A percentile compares a stretch with the other conserved stretches of the same genome.
Conservation (phyloP, 2,329 filamentous ascomycete species). For the Madurella mycetomatis region DNA sequence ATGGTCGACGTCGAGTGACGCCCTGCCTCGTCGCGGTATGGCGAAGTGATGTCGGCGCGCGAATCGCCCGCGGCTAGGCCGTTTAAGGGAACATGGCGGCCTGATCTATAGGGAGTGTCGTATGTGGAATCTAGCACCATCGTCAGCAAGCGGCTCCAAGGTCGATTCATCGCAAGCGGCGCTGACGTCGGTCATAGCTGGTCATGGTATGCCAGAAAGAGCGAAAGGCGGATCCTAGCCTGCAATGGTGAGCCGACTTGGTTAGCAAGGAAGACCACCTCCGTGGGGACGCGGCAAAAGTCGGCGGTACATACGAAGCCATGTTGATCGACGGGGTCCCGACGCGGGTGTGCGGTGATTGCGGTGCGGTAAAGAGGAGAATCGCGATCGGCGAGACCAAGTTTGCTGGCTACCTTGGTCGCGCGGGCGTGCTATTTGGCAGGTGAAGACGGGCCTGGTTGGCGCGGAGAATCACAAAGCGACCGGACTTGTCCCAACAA, state of each 20-base stretch:
- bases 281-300: not conserved
- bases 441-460: not conserved
- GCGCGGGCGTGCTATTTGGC: not conserved
- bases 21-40: conserved; percentile 69
- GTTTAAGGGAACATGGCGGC: conserved; percentile 82
- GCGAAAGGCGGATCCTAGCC: conserved; percentile 69
- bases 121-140: conserved; percentile 70
- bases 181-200: conserved; percentile 64
- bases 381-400: not conserved
- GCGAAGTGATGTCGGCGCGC: conserved; percentile 72
- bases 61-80: conserved; percentile 80
- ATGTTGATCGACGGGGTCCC: conserved; percentile 10
- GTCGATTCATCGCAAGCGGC: conserved; percentile 3
- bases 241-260: conserved; percentile 29
- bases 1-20: conserved; percentile 48
- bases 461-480: not conserved
- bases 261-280: conserved; percentile 24
- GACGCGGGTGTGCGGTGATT: conserved; percentile 1
- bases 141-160: conserved; percentile 18
- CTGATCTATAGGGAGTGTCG: conserved; percentile 89
- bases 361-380: not conserved
- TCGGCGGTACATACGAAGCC: conserved; percentile 16
- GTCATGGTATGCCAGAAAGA: conserved; percentile 94
- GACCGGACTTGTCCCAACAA: not conserved
- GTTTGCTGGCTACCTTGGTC: not conserved